A percentile compares a stretch with the other conserved stretches of the same genome.
Evolutionary conservation across 805 yeast genomes (phyloP).

Genomic region (Groenewaldozyma tartarivorans): DNA sequence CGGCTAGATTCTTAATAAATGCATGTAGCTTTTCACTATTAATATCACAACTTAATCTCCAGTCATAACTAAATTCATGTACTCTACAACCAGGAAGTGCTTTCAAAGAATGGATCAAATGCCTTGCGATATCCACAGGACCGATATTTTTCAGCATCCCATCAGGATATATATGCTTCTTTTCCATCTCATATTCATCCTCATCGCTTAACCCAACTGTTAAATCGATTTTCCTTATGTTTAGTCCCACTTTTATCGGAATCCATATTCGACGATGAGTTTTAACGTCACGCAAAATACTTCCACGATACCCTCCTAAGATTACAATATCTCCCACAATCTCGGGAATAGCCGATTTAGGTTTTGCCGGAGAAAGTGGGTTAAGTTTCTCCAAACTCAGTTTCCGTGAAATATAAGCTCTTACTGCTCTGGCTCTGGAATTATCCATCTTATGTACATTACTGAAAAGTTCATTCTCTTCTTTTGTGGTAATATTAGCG

Average conservation of each 20-base stretch:
- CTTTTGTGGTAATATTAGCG: conserved; percentile 46
- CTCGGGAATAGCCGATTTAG: conserved; percentile 25
- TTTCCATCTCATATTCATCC: conserved; percentile 51
- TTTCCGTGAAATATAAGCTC: conserved; percentile 46
- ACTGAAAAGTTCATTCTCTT: conserved; percentile 51
- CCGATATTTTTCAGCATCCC: conserved; percentile 77
- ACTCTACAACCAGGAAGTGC: conserved; percentile 45
- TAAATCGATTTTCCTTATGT: conserved; percentile 59
- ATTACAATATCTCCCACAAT: conserved; percentile 72
- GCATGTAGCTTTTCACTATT: conserved; percentile 42
- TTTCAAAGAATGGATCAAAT: conserved; percentile 44
- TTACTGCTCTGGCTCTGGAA: conserved; percentile 60
- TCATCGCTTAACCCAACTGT: conserved; percentile 61
- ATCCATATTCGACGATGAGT: conserved; percentile 73
- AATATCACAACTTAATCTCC: conserved; percentile 68
- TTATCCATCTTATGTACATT: conserved; percentile 47
- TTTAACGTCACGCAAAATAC: conserved; percentile 54
- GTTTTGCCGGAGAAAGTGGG: conserved; percentile 13
- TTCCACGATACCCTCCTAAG: conserved; percentile 85
- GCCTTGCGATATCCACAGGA: conserved; percentile 70
- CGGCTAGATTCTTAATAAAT: conserved; percentile 34
- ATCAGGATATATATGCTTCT: conserved; percentile 51
- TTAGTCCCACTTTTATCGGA: conserved; percentile 76
- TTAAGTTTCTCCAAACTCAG: conserved; percentile 26
- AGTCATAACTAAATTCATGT: conserved; percentile 82